phyloP scores from a whole-genome alignment of 306 rosid genomes.

The Vicia villosa region DNA sequence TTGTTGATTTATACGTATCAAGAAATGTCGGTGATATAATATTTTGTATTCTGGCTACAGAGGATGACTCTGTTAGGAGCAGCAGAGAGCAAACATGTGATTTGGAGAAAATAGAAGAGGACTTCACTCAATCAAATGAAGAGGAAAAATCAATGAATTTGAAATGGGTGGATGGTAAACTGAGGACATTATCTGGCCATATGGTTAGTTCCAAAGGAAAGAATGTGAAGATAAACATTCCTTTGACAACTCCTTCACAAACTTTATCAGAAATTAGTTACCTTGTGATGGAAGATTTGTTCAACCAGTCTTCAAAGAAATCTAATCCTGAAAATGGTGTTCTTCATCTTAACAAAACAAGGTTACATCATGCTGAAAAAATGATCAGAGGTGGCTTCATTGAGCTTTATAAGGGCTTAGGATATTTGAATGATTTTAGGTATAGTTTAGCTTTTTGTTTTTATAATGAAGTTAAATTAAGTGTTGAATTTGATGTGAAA shows the following conservation, averaged over 20 bases:
- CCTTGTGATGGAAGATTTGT: constrained; percentile 80
- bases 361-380: constrained; percentile 87
- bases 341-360: constrained; percentile 67
- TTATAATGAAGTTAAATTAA: neutral
- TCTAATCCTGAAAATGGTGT: constrained; percentile 61
- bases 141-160: constrained; percentile 43
- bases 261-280: constrained; percentile 90
- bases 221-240: constrained; percentile 85
- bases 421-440: constrained; percentile 91
- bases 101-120: constrained; percentile 56
- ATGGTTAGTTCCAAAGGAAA: constrained; percentile 72
- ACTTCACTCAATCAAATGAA: constrained; percentile 47
- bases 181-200: constrained; percentile 64
- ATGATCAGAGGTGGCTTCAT: constrained; percentile 91
- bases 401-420: constrained; percentile 91
- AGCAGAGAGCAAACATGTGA: constrained; percentile 62
- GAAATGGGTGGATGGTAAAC: constrained; percentile 60
- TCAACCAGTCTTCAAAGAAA: constrained; percentile 77
- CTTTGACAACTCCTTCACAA: constrained; percentile 82
- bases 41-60: constrained; percentile 44
- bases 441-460: constrained; percentile 17
- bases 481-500: neutral
- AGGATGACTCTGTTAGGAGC: constrained; percentile 77
- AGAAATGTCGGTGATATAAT: too few relatives aligned
- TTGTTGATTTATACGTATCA: too few relatives aligned